These are phyloP conservation scores for Nephelium lappaceum DNA, from an alignment of 345 rosid genomes.

Conservation along the genomic window DNA sequence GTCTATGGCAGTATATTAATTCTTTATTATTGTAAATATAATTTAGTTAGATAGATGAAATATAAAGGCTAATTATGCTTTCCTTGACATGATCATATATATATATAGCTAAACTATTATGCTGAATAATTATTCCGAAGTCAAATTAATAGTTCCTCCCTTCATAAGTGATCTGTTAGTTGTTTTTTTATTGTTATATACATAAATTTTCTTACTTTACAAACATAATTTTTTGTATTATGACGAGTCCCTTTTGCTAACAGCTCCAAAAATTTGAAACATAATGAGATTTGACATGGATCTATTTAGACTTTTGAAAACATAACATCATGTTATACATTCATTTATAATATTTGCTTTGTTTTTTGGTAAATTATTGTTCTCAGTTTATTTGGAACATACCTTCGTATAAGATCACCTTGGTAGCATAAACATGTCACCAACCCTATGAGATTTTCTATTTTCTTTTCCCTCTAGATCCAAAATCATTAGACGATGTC, in stretches of 20 bases:
- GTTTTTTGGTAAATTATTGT: neutral
- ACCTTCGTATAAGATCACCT: neutral
- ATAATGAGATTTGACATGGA: neutral
- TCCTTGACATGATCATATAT: constrained; percentile 1
- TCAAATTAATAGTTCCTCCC: neutral
- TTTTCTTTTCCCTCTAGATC: neutral
- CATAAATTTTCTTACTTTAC: no score
- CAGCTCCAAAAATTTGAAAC: neutral
- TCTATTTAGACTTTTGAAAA: neutral
- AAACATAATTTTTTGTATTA: no score
- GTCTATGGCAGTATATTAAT: neutral
- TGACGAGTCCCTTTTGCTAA: neutral
- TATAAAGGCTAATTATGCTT: neutral
- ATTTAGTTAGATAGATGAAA: neutral
- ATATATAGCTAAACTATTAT: neutral
- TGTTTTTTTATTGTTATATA: neutral
- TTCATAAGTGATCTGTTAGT: neutral
- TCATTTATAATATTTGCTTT: neutral
- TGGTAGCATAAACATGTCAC: neutral
- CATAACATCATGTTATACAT: neutral
- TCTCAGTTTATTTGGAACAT: neutral
- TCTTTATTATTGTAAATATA: neutral
- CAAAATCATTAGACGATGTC: neutral
- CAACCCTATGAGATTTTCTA: neutral
- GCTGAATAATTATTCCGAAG: neutral